Base-by-base conservation (phyloP, 768 basidiomycete genomes). In the Russula earlei region DNA sequence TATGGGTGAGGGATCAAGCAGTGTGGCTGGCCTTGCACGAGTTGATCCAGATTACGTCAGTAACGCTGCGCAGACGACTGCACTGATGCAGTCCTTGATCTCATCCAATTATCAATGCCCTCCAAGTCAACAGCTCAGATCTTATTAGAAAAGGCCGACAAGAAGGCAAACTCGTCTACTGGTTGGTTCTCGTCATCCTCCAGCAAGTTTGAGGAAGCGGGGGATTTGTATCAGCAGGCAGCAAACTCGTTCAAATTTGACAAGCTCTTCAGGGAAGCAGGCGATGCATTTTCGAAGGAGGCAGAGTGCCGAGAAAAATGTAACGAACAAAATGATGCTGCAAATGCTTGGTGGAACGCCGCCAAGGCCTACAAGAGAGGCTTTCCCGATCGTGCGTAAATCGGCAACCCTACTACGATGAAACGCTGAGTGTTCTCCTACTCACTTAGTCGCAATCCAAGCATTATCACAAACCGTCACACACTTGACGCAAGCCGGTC, bases 301-400 rank as follows among this genome's bases (percentile, higher is more conserved):
- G 96, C 95, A 1, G 93, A 97, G 64, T 96, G 93, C 69, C 80
- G 93, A 63, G 85, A 94, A 71, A 82, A 84, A 58, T 85, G 83
- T 65, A 85, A 87, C 45, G 95, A 98, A 71, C 71, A 68, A 45
- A 92, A 92, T 62, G 96, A 98, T 63, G 94, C 95, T n/a, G 88
- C 93, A 20, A 95, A 94, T 67, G 94, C 94, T 9, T 98, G 87
- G 86, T 97, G 95, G 90, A 96, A 95, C 67, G 94, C 96, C 12
- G 85, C 91, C 33, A 98, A 98, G 73, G 84, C 87, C 11, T 99
- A 89, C 77, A 99, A 97, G 76, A 79, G 87, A 70, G 86, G 84
- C 24, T 82, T 78, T 68, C 93, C 78, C 31, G 87, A 91, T 63
- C 75, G 95, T 96, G 68, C 67, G 84, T 70, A 11, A 25, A 45